phyloP scores from a whole-genome alignment of 2,329 filamentous ascomycete species.

The Mycosphaerella sp. region DNA sequence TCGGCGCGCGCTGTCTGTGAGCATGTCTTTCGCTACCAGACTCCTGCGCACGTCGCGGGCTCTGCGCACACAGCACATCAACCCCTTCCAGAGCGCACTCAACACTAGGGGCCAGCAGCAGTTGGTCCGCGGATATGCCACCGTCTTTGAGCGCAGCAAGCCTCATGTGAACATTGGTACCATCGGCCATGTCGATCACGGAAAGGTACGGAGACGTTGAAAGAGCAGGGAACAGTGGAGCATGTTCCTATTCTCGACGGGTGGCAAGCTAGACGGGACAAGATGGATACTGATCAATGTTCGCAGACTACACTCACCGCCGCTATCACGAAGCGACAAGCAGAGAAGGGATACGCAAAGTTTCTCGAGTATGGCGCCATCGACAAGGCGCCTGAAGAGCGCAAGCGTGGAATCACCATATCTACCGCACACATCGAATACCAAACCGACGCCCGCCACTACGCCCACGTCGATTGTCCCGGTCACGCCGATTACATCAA shows the following conservation, averaged over 20 bases:
- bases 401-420: conserved; percentile 99
- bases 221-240: background rate
- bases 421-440: conserved; percentile 99
- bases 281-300: conserved; percentile 7
- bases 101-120: conserved; percentile 57
- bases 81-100: conserved; percentile 68
- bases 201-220: conserved; percentile 62
- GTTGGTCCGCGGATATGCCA: conserved; percentile 54
- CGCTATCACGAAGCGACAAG: conserved; percentile 96
- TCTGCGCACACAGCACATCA: conserved; percentile 59
- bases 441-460: conserved; percentile 86
- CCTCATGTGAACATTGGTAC: conserved; percentile 99
- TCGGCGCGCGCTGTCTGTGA: conserved; percentile 10
- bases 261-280: background rate
- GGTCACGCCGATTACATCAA: conserved; percentile 99
- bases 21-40: conserved; percentile 72
- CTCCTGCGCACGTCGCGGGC: conserved; percentile 78
- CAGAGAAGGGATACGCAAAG: conserved; percentile 85
- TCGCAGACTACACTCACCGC: conserved; percentile 89
- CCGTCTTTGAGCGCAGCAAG: conserved; percentile 78
- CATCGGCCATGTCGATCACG: conserved; percentile 99
- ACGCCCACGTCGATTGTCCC: conserved; percentile 99
- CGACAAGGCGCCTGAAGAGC: conserved; percentile 98
- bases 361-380: conserved; percentile 98
- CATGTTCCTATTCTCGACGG: background rate